Conservation (phyloP, 2,329 filamentous ascomycete genomes). For the Ophiostoma ips region DNA sequence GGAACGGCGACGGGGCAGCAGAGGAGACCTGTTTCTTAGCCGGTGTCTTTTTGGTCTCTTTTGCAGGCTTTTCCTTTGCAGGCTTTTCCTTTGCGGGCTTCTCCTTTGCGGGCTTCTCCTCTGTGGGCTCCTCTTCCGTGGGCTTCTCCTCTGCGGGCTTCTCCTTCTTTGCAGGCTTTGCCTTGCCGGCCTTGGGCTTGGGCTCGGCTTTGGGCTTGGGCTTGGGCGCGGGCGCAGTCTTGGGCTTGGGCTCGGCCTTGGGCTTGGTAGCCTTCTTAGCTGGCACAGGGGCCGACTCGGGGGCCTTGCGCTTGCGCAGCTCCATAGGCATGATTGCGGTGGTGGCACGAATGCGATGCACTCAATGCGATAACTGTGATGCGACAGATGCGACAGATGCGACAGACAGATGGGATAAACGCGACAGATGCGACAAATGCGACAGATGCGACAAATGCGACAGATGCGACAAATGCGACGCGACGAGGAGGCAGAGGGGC, state of each 20-base stretch:
- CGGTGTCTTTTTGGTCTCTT: conserved; percentile 9
- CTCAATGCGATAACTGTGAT: not conserved
- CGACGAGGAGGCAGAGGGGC: not conserved
- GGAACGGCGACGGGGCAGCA: conserved; percentile 19
- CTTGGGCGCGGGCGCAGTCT: not conserved
- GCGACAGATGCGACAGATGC: not conserved
- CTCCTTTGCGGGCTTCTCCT: conserved; percentile 6
- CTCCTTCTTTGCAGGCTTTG: conserved; percentile 9
- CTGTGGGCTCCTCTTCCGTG: conserved; percentile 6
- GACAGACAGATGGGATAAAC: not conserved
- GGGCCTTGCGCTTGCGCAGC: conserved; percentile 48
- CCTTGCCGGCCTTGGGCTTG: conserved; percentile 14
- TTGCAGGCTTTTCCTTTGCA: not conserved
- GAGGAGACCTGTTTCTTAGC: conserved; percentile 19
- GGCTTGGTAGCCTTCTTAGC: conserved; percentile 27
- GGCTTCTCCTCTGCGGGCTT: conserved; percentile 8
- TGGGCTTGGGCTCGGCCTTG: conserved; percentile 13
- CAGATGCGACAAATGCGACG: not conserved
- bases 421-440: not conserved
- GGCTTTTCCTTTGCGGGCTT: conserved; percentile 2
- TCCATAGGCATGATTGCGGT: conserved; percentile 36
- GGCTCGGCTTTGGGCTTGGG: conserved; percentile 15
- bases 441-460: not conserved
- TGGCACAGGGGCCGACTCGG: conserved; percentile 31
- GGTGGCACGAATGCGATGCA: conserved; percentile 4